phyloP scores from a whole-genome alignment of 1,139 yeast genomes.

The Pichia sp. region DNA sequence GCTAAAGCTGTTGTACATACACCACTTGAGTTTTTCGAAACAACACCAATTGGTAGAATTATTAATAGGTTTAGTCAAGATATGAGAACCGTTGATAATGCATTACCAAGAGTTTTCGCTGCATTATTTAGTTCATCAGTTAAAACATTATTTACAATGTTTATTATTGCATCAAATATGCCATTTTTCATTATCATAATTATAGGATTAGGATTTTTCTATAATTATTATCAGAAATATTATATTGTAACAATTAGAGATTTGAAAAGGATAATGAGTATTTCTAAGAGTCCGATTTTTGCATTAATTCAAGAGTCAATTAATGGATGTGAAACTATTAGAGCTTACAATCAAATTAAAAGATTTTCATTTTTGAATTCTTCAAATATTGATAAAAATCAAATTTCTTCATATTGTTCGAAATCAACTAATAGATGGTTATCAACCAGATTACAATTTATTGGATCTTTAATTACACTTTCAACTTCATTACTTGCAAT shows the following conservation, averaged over 20 bases:
- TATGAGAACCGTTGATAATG: constrained; percentile 52
- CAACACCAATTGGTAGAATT: constrained; percentile 74
- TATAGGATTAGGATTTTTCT: constrained; percentile 35
- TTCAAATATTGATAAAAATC: constrained; percentile 37
- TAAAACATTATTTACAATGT: constrained; percentile 41
- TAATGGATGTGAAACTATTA: constrained; percentile 52
- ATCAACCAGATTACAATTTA: constrained; percentile 56
- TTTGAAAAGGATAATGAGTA: constrained; percentile 45
- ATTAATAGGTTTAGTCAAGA: constrained; percentile 66
- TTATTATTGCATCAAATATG: constrained; percentile 43
- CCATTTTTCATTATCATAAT: constrained; percentile 44
- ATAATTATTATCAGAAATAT: constrained; percentile 45
- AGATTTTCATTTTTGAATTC: constrained; percentile 43
- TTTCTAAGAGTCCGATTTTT: constrained; percentile 52
- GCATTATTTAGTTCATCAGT: constrained; percentile 38
- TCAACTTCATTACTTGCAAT: constrained; percentile 52
- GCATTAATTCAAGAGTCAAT: constrained; percentile 59
- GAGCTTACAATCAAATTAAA: constrained; percentile 44
- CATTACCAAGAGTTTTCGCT: constrained; percentile 40
- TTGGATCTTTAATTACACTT: constrained; percentile 59
- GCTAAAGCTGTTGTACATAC: constrained; percentile 55
- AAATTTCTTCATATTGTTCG: constrained; percentile 57
- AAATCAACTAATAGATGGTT: constrained; percentile 69
- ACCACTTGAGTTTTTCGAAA: constrained; percentile 74
- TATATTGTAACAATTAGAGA: constrained; percentile 51